Percentiles rank a stretch among this genome's conserved stretches.
phyloP scores from a whole-genome alignment of 1,284 basidiomycete species.

The Peniophora sp. region DNA sequence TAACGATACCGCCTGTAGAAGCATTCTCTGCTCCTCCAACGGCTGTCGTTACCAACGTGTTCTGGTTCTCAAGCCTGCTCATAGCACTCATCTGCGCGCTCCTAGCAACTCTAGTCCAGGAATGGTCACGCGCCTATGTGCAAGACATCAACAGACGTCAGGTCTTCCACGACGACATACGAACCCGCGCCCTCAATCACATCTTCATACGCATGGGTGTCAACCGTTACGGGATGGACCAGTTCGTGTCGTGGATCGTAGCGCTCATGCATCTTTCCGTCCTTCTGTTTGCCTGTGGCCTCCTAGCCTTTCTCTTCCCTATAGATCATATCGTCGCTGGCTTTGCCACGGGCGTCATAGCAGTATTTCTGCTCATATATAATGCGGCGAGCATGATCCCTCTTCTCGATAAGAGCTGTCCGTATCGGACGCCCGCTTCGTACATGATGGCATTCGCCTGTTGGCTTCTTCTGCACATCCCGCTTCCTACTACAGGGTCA shows the following conservation, averaged over 20 bases:
- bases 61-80: slow-evolving; percentile 27
- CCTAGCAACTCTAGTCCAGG: slow-evolving; percentile 18
- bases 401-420: not conserved
- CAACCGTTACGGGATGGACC: slow-evolving; percentile 25
- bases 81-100: slow-evolving; percentile 17
- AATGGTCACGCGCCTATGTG: slow-evolving; percentile 18
- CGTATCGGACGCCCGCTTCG: slow-evolving; percentile 3
- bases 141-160: slow-evolving; percentile 14
- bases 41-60: slow-evolving; percentile 22
- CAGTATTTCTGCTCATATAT: not conserved
- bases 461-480: no score
- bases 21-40: slow-evolving; percentile 14
- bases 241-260: slow-evolving; percentile 30
- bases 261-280: slow-evolving; percentile 32
- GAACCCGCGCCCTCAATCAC: slow-evolving; percentile 29
- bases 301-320: slow-evolving; percentile 11
- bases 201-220: slow-evolving; percentile 29
- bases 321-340: not conserved
- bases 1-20: not conserved
- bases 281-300: slow-evolving; percentile 31
- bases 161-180: slow-evolving; percentile 20
- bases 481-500: no score
- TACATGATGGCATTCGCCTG: no score
- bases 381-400: slow-evolving; percentile 1
- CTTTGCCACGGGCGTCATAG: not conserved